Evolutionary conservation across 306 rosid genomes (phyloP).

Genomic region (Acacia confusa): DNA sequence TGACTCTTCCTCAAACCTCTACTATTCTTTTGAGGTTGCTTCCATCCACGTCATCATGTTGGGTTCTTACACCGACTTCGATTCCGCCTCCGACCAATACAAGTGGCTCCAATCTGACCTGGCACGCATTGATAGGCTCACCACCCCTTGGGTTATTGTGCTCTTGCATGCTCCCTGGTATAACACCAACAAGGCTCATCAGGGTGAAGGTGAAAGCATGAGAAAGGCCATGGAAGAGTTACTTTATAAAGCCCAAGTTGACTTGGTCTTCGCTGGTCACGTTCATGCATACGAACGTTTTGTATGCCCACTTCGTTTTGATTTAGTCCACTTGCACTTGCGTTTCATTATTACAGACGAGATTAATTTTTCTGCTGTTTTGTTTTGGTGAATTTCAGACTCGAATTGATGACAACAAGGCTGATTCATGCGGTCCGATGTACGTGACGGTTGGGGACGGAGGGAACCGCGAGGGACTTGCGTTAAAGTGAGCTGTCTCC

Average conservation of each 20-base stretch:
- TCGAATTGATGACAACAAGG: slow-evolving; percentile 55
- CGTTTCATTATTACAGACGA: neutral
- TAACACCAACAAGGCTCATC: slow-evolving; percentile 68
- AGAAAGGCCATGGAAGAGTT: slow-evolving; percentile 61
- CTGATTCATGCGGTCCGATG: slow-evolving; percentile 64
- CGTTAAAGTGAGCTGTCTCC: slow-evolving; percentile 45
- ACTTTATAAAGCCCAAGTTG: slow-evolving; percentile 57
- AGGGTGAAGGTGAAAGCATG: slow-evolving; percentile 89
- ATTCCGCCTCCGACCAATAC: slow-evolving; percentile 48
- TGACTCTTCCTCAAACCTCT: slow-evolving; percentile 63
- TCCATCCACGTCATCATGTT: slow-evolving; percentile 61
- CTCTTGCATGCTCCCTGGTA: slow-evolving; percentile 84
- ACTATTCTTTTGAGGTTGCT: slow-evolving; percentile 60
- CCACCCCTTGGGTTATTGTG: slow-evolving; percentile 64
- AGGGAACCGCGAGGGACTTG: slow-evolving; percentile 79
- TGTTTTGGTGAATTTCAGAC: slow-evolving; percentile 37
- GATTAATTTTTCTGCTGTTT: neutral
- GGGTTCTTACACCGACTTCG: slow-evolving; percentile 63
- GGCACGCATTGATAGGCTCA: slow-evolving; percentile 45
- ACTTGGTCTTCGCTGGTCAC: slow-evolving; percentile 69
- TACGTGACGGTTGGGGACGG: slow-evolving; percentile 71
- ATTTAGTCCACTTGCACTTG: neutral
- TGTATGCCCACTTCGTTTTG: slow-evolving; percentile 35
- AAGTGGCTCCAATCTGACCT: slow-evolving; percentile 57
- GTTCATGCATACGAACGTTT: slow-evolving; percentile 89